A percentile compares a stretch with the other conserved stretches of the same genome.
Evolutionary conservation across 495 filamentous ascomycete species (phyloP).

Genomic region (Hyphodiscus hymeniophilus): DNA sequence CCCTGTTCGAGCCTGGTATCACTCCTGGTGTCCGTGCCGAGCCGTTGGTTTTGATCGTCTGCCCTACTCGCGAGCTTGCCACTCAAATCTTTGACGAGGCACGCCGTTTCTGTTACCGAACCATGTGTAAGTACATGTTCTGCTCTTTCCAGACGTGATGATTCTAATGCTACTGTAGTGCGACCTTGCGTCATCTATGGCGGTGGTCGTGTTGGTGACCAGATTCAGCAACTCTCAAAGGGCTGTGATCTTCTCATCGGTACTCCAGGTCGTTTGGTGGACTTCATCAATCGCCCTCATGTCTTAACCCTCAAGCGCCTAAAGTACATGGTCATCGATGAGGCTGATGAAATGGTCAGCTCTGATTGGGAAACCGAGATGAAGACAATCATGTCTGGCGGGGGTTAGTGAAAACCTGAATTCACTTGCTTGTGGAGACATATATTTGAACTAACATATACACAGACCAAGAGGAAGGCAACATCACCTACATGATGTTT

Average conservation of each 20-base stretch:
- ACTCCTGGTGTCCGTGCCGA: conserved; percentile 49
- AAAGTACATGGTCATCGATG: conserved; percentile 80
- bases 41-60: conserved; percentile 79
- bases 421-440: background rate
- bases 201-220: conserved; percentile 58
- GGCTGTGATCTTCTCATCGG: conserved; percentile 88
- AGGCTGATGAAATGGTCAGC: conserved; percentile 87
- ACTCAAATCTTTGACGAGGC: conserved; percentile 93
- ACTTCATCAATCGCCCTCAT: conserved; percentile 65
- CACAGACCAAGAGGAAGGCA: conserved; percentile 67
- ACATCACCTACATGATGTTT: conserved; percentile 82
- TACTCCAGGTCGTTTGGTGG: conserved; percentile 76
- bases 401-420: conserved; percentile 53
- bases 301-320: conserved; percentile 68
- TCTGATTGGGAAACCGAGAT: conserved; percentile 67
- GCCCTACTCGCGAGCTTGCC: conserved; percentile 79
- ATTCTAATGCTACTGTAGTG: too few species aligned
- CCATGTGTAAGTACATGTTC: too few species aligned
- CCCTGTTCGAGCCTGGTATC: conserved; percentile 25
- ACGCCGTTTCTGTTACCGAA: conserved; percentile 83
- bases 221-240: conserved; percentile 61
- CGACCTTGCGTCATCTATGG: conserved; percentile 90
- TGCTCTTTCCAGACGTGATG: too few species aligned
- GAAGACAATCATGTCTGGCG: conserved; percentile 62
- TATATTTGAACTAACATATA: conserved; percentile 16